A percentile compares a stretch with the other conserved stretches of the same genome.
These are phyloP conservation scores for Leishmania turanica DNA, from an alignment of 208 protist species.

Conservation along the genomic window DNA sequence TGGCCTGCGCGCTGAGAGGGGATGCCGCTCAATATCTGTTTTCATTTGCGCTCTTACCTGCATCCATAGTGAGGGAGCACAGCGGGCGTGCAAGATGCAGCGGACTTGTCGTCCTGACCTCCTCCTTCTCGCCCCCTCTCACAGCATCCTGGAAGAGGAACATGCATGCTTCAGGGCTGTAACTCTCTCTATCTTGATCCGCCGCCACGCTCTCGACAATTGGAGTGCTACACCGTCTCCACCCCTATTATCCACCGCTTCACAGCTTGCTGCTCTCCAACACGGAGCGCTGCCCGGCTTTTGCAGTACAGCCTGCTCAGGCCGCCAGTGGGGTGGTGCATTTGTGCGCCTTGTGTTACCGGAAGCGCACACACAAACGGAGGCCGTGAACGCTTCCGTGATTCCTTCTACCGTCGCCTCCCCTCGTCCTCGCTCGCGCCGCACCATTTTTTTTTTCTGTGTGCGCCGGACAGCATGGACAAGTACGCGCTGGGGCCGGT, in stretches of 20 bases:
- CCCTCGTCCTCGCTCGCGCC: not conserved
- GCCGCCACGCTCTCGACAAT: not conserved
- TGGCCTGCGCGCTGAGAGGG: not conserved
- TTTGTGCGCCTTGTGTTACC: not conserved
- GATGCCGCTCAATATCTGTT: not conserved
- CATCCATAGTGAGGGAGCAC: not conserved
- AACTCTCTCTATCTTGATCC: not conserved
- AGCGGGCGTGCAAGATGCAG: not conserved
- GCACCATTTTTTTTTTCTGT: not conserved
- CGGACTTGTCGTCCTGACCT: not conserved
- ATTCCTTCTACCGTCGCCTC: not conserved
- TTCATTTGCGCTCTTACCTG: not conserved
- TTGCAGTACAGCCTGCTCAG: not conserved
- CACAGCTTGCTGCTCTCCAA: not conserved
- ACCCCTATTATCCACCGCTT: too few relatives aligned
- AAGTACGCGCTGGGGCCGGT: conserved; percentile 51
- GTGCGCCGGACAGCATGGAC: conserved; percentile 43
- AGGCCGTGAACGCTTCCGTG: not conserved
- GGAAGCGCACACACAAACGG: not conserved
- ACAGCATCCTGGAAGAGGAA: not conserved
- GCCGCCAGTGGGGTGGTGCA: not conserved
- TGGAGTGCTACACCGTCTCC: not conserved
- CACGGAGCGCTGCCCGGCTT: not conserved
- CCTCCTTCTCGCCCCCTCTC: not conserved
- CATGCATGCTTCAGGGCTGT: not conserved